Conservation (phyloP, 169 alveolate species). For the Cryptosporidium bovis region DNA sequence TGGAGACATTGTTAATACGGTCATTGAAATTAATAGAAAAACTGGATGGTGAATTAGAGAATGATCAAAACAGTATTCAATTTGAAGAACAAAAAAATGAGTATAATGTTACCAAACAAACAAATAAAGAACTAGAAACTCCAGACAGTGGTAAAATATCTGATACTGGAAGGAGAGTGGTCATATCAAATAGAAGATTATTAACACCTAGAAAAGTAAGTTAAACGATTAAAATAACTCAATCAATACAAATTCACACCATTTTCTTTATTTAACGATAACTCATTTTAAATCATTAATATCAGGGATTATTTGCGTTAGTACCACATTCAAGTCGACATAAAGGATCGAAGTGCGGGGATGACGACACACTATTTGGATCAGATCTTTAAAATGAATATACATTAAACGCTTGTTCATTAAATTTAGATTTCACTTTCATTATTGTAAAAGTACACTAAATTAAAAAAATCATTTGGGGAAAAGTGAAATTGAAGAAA, state of each 20-base stretch:
- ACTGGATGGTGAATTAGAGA: slow-evolving; percentile 23
- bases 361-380: slow-evolving; percentile 68
- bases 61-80: not conserved
- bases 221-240: not conserved
- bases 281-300: not conserved
- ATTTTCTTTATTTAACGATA: not conserved
- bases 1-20: slow-evolving; percentile 30
- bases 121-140: not conserved
- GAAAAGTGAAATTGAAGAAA: not conserved
- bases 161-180: slow-evolving; percentile 24
- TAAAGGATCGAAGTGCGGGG: slow-evolving; percentile 42
- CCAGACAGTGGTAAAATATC: slow-evolving; percentile 31
- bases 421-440: not conserved
- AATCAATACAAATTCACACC: not conserved
- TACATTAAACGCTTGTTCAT: not conserved
- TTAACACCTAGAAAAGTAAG: slow-evolving; percentile 74
- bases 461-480: too few species aligned
- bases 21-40: slow-evolving; percentile 43
- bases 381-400: slow-evolving; percentile 30
- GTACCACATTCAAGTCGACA: slow-evolving; percentile 51
- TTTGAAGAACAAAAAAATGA: not conserved
- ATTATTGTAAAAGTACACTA: not conserved
- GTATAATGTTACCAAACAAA: not conserved
- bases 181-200: slow-evolving; percentile 40
- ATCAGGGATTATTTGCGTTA: slow-evolving; percentile 36